Base-by-base conservation (phyloP, 2,329 filamentous ascomycete species). In the Mycosphaerella sp. region DNA sequence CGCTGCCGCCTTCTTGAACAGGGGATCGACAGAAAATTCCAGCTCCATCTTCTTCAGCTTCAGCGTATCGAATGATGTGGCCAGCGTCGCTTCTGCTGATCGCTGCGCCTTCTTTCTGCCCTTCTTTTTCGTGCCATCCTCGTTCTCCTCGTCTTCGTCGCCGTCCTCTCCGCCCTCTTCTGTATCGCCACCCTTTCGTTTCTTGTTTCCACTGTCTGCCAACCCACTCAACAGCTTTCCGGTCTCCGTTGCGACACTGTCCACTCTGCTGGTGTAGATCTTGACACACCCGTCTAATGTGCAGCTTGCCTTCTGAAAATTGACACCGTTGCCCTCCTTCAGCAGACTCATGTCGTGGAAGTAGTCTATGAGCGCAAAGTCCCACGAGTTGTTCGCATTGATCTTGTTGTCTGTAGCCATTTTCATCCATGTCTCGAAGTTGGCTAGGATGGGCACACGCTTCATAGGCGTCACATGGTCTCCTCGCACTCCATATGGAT, bases 341-440 rank as follows among this genome's bases (percentile, higher is more conserved):
- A 98, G 76, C 39, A 98, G 75, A 1, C 89, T 95, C 93, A 98
- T 97, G 66, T 98, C 93, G 70, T 98, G 91, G 65, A 98, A 98
- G 72, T 98, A 98, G 70, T 98, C 93, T 67, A 98, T 98, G 14
- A 98, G 80, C n/a, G 93, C 93, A 72, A 98, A 97, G 70, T 97
- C 97, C 93, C 93, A 98, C 27, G 90, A 96, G 70, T 98, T 98
- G 53, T 86, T 83, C 43, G 93, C 91, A 68, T 97, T 98, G 77
- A 98, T 98, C 68, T 77, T 78, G 64, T 98, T 98, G 74, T 98
- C 93, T 13, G 93, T 97, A 2, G 93, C 93, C 89, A 98, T 95
- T 78, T 97, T 98, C 89, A 98, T 97, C 93, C 91, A 97, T 69
- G 98, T 93, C 70, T 98, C 93, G 64, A 97, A 98, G 71, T 98